Evolutionary conservation across 2,329 filamentous ascomycete genomes (phyloP).

Genomic region (Geosmithia putterillii): DNA sequence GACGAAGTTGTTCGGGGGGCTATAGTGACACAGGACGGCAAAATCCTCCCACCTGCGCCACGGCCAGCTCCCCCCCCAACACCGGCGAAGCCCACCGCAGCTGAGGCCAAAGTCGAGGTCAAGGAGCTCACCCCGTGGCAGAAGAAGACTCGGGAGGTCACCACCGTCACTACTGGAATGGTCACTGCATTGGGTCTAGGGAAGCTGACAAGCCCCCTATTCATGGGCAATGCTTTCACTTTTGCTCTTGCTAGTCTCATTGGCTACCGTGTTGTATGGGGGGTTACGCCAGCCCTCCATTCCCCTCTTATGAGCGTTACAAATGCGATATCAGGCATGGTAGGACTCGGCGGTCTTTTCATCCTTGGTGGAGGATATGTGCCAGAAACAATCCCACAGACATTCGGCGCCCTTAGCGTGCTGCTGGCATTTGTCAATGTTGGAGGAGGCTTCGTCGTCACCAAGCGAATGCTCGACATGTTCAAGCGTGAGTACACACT

Average conservation of each 20-base stretch:
- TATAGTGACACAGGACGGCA: conserved; percentile 69
- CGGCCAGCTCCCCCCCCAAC: conserved; percentile 49
- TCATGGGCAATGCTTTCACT: conserved; percentile 81
- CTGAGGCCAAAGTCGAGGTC: conserved; percentile 36
- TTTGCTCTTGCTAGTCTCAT: conserved; percentile 76
- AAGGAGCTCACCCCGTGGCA: conserved; percentile 73
- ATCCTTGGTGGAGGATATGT: conserved; percentile 74
- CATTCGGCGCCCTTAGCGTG: conserved; percentile 67
- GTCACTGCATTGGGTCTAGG: conserved; percentile 62
- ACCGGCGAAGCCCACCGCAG: conserved; percentile 24
- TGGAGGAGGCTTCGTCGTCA: conserved; percentile 80
- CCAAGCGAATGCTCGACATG: conserved; percentile 90
- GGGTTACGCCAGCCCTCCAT: conserved; percentile 70
- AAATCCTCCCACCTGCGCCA: conserved; percentile 64
- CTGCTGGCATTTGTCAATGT: conserved; percentile 81
- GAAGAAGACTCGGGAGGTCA: conserved; percentile 64
- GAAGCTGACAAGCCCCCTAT: conserved; percentile 68
- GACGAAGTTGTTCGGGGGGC: conserved; percentile 80
- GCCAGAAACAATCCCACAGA: conserved; percentile 67
- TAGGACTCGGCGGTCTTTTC: conserved; percentile 79
- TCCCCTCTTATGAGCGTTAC: conserved; percentile 88
- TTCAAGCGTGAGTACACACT: conserved; percentile 57
- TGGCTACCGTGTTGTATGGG: conserved; percentile 83
- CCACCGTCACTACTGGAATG: conserved; percentile 66
- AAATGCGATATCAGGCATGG: conserved; percentile 87